These are phyloP conservation scores for Phytophthora pistaciae DNA, from an alignment of 352 stramenopile species.

Conservation along the genomic window DNA sequence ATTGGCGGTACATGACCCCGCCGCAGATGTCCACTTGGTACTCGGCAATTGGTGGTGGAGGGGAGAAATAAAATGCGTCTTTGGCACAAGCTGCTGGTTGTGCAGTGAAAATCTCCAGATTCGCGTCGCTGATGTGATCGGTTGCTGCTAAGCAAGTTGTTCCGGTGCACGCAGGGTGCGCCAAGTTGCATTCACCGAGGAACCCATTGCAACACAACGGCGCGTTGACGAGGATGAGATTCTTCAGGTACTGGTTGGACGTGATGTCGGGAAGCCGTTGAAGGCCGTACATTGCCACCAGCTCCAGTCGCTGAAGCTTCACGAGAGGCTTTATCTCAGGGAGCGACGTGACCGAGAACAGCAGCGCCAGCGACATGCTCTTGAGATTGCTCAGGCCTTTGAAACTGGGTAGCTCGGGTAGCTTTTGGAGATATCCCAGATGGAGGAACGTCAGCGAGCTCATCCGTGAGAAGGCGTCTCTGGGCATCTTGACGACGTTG, in stretches of 20 bases:
- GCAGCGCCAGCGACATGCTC: constrained; percentile 25
- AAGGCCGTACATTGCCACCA: constrained; percentile 1
- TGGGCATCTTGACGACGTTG: constrained; percentile 7
- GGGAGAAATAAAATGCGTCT: not conserved
- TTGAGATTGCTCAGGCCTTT: constrained; percentile 28
- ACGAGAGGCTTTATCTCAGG: constrained; percentile 21
- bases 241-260: not conserved
- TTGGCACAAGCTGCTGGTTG: constrained; percentile 6
- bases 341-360: constrained; percentile 4
- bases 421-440: constrained; percentile 22
- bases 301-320: constrained; percentile 13
- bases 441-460: constrained; percentile 32
- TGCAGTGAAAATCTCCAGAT: not conserved
- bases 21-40: constrained; percentile 13
- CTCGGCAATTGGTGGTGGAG: not conserved
- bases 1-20: constrained; percentile 15
- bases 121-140: not conserved
- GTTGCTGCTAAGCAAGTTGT: not conserved
- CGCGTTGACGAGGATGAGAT: constrained; percentile 4
- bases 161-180: not conserved
- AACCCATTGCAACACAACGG: constrained; percentile 35
- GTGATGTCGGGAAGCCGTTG: constrained; percentile 16
- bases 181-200: constrained; percentile 16
- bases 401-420: constrained; percentile 28
- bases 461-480: constrained; percentile 27